phyloP scores from a whole-genome alignment of 2,329 filamentous ascomycete genomes.

The Colletotrichum tofieldiae region DNA sequence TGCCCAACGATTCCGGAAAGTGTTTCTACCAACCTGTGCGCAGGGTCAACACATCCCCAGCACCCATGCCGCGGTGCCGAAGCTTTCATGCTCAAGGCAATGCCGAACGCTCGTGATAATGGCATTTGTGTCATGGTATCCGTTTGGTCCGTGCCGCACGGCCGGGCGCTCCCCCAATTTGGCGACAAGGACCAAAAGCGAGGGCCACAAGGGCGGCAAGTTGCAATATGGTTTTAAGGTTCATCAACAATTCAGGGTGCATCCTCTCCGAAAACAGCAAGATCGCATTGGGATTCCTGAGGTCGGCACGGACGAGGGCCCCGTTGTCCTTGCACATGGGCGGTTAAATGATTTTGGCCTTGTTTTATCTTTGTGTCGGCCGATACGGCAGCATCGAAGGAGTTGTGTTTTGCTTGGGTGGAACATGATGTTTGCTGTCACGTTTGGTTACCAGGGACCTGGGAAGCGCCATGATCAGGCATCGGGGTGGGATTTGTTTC shows the following conservation, averaged over 20 bases:
- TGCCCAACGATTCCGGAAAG: neutral
- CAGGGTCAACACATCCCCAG: neutral
- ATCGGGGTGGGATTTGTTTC: constrained; percentile 18
- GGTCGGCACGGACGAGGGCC: constrained; percentile 22
- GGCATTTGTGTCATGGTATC: constrained; percentile 3
- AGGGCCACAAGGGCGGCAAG: constrained; percentile 15
- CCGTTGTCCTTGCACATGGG: constrained; percentile 16
- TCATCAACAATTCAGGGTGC: neutral
- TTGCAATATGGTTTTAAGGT: constrained; percentile 25
- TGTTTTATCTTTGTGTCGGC: constrained; percentile 34
- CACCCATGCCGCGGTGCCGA: neutral
- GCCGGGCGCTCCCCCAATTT: constrained; percentile 10
- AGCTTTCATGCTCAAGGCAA: constrained; percentile 13
- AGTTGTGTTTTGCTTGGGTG: constrained; percentile 11
- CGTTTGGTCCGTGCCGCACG: constrained; percentile 11
- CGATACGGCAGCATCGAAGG: constrained; percentile 31
- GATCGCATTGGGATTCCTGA: constrained; percentile 3
- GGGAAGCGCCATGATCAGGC: constrained; percentile 4
- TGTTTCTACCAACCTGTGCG: neutral
- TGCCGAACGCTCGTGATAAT: constrained; percentile 1
- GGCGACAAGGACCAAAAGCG: constrained; percentile 13
- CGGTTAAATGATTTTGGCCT: constrained; percentile 20
- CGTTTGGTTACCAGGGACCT: constrained; percentile 6
- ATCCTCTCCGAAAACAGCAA: constrained; percentile 17
- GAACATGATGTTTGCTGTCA: constrained; percentile 9